Conservation (phyloP, 441 rosid species). For the Daphne laureola region DNA sequence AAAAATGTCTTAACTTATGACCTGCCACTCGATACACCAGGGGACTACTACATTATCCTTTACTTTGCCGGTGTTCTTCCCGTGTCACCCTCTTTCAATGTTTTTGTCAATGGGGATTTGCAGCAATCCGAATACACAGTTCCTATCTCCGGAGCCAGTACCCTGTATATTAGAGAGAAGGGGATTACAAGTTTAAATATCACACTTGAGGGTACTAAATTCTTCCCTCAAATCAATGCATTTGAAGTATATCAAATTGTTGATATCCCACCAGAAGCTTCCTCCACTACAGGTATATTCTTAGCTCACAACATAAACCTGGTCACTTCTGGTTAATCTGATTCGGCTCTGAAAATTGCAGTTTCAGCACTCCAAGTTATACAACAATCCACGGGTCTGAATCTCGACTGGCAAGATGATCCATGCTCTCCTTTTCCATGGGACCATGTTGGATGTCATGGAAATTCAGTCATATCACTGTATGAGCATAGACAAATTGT, state of each 20-base stretch:
- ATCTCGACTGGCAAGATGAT: constrained; percentile 87
- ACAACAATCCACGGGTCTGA: constrained; percentile 62
- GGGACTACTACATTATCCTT: constrained; percentile 63
- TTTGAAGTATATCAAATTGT: constrained; percentile 63
- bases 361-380: constrained; percentile 91
- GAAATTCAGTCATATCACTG: constrained; percentile 74
- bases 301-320: constrained; percentile 5
- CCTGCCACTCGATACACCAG: constrained; percentile 35
- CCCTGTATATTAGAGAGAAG: constrained; percentile 39
- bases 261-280: constrained; percentile 60
- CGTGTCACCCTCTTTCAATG: constrained; percentile 58
- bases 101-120: constrained; percentile 49
- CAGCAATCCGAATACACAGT: constrained; percentile 45
- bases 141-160: constrained; percentile 33
- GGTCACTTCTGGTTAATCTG: constrained; percentile 4
- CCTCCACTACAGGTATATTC: constrained; percentile 75
- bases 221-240: constrained; percentile 65
- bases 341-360: constrained; percentile 25
- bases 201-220: constrained; percentile 44
- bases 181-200: constrained; percentile 45
- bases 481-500: constrained; percentile 17
- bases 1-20: constrained; percentile 46
- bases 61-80: constrained; percentile 82
- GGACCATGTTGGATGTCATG: constrained; percentile 72
- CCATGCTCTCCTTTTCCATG: constrained; percentile 79